These are phyloP conservation scores for Nidularia pulvinata DNA, from an alignment of 768 basidiomycete species.

Conservation along the genomic window DNA sequence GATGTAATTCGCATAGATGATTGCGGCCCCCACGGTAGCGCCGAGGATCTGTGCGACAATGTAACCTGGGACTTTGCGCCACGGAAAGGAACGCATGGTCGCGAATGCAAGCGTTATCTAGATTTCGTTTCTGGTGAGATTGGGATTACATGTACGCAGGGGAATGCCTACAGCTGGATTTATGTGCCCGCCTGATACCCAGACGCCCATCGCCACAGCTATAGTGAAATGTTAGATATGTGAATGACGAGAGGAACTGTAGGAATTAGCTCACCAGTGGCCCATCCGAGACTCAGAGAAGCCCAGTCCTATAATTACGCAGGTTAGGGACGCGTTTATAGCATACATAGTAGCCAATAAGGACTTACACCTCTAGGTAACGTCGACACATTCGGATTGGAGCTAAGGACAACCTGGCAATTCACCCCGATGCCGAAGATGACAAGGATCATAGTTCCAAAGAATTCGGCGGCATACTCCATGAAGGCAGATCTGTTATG, in stretches of 20 bases:
- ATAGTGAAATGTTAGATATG: not conserved
- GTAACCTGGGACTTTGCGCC: slow-evolving; percentile 71
- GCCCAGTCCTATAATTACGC: slow-evolving; percentile 10
- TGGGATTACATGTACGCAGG: not conserved
- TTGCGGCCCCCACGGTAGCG: slow-evolving; percentile 52
- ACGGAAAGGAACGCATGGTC: slow-evolving; percentile 64
- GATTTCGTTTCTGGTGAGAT: not conserved
- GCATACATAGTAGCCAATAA: not conserved
- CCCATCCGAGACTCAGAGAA: slow-evolving; percentile 47
- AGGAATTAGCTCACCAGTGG: slow-evolving; percentile 10
- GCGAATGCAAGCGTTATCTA: slow-evolving; percentile 69
- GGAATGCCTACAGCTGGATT: slow-evolving; percentile 51
- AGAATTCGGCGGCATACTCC: slow-evolving; percentile 43
- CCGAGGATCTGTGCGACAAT: slow-evolving; percentile 62
- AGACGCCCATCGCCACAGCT: slow-evolving; percentile 40
- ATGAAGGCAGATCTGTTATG: slow-evolving; percentile 3
- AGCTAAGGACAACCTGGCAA: slow-evolving; percentile 49
- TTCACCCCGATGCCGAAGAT: slow-evolving; percentile 52
- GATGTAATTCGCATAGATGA: slow-evolving; percentile 65
- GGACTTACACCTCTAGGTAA: slow-evolving; percentile 50
- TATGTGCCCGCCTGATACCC: slow-evolving; percentile 70
- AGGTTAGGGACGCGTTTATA: not conserved
- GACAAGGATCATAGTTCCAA: slow-evolving; percentile 51
- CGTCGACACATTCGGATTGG: slow-evolving; percentile 32
- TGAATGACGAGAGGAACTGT: not conserved